A percentile compares a stretch with the other conserved stretches of the same genome.
Conservation (phyloP, 2,329 filamentous ascomycete species). For the Trematosphaeria pertusa region DNA sequence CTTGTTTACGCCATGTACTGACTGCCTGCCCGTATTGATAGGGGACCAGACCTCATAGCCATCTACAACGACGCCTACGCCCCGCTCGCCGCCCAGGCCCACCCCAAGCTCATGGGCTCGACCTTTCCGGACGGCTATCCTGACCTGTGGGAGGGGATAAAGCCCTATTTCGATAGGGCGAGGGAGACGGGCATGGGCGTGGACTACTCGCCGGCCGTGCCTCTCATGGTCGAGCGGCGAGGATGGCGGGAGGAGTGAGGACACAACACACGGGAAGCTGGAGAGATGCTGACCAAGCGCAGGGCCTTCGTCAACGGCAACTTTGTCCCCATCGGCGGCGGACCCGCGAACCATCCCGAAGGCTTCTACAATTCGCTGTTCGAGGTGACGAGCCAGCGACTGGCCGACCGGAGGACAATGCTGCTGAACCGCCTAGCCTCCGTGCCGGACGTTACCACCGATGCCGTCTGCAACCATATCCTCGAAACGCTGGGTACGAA, state of each 20-base stretch:
- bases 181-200: slow-evolving; percentile 30
- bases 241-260: slow-evolving; percentile 38
- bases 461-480: slow-evolving; percentile 33
- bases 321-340: slow-evolving; percentile 36
- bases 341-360: slow-evolving; percentile 31
- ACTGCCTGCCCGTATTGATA: no score
- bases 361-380: slow-evolving; percentile 43
- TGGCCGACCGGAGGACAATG: slow-evolving; percentile 39
- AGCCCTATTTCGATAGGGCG: slow-evolving; percentile 32
- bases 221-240: slow-evolving; percentile 36
- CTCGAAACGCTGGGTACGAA: slow-evolving; percentile 38
- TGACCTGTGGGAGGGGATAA: slow-evolving; percentile 33
- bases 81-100: slow-evolving; percentile 32
- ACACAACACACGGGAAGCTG: background rate
- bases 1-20: no score
- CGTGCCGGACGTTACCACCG: slow-evolving; percentile 27
- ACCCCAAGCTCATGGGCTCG: slow-evolving; percentile 42
- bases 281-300: background rate
- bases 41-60: slow-evolving; percentile 38
- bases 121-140: slow-evolving; percentile 38
- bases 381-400: slow-evolving; percentile 40
- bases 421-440: slow-evolving; percentile 42
- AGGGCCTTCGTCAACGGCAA: slow-evolving; percentile 39
- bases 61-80: slow-evolving; percentile 43
- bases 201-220: slow-evolving; percentile 27